These are phyloP conservation scores for Elaeis guineensis DNA, from an alignment of 176 grass and related monocot genomes.

Conservation along the genomic window DNA sequence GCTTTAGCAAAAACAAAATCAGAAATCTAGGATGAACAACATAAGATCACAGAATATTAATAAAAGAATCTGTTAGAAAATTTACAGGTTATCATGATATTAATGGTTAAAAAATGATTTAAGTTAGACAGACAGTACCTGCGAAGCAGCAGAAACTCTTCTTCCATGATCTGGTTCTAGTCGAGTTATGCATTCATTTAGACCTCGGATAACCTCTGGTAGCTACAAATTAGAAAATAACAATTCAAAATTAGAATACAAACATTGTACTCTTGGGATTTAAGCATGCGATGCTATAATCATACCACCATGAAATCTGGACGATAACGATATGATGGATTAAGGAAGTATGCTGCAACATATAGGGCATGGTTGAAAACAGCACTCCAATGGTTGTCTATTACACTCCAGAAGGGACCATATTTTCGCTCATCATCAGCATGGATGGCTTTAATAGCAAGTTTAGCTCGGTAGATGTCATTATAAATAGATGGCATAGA, in stretches of 20 bases:
- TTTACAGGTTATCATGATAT: background rate
- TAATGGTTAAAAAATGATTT: background rate
- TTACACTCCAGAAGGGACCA: constrained; percentile 18
- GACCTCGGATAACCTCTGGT: constrained; percentile 26
- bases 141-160: constrained; percentile 28
- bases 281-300: background rate
- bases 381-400: constrained; percentile 21
- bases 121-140: constrained; percentile 1
- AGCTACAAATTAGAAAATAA: constrained; percentile 19
- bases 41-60: background rate
- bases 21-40: constrained; percentile 14
- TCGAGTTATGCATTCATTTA: constrained; percentile 31
- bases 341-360: constrained; percentile 33
- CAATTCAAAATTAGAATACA: background rate
- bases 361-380: constrained; percentile 23
- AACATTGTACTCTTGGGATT: background rate
- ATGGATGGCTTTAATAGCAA: constrained; percentile 18
- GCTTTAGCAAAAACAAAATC: constrained; percentile 34
- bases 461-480: constrained; percentile 17
- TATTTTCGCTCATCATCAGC: constrained; percentile 21
- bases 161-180: constrained; percentile 19
- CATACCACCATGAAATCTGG: constrained; percentile 29
- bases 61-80: background rate
- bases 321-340: constrained; percentile 20
- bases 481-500: constrained; percentile 21